These are phyloP conservation scores for Suillus hirtellus DNA, from an alignment of 768 basidiomycete genomes.

Conservation along the genomic window DNA sequence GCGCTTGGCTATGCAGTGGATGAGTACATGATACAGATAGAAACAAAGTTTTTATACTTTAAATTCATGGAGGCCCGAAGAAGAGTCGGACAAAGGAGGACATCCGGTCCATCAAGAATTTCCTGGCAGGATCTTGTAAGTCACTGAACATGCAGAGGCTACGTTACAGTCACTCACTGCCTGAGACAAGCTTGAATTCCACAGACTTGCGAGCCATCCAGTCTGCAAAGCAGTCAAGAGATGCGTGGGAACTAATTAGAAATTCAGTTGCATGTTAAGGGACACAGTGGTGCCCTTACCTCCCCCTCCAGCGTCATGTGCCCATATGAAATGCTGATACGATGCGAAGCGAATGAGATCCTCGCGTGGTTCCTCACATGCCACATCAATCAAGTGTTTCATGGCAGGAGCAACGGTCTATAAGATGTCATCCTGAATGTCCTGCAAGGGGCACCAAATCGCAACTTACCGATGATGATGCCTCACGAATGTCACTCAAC, in stretches of 20 bases:
- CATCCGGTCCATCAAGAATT: conserved; percentile 33
- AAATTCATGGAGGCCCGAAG: conserved; percentile 36
- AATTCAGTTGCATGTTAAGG: conserved; percentile 8
- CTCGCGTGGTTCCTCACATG: conserved; percentile 33
- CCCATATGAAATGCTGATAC: conserved; percentile 63
- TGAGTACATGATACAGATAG: conserved; percentile 1
- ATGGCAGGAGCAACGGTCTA: neutral
- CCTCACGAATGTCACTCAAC: neutral
- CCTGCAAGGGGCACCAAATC: neutral
- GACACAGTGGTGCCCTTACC: conserved; percentile 34
- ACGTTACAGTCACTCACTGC: neutral
- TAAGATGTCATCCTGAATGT: neutral
- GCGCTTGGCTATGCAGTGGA: conserved; percentile 40
- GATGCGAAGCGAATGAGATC: conserved; percentile 48
- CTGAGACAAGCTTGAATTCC: conserved; percentile 29
- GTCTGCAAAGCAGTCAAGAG: conserved; percentile 38
- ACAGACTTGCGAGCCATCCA: conserved; percentile 54
- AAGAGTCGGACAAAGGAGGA: conserved; percentile 49
- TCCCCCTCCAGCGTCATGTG: conserved; percentile 35
- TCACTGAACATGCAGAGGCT: neutral
- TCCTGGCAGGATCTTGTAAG: conserved; percentile 20
- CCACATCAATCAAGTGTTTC: conserved; percentile 41
- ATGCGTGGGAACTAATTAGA: conserved; percentile 32
- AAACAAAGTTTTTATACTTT: conserved; percentile 33
- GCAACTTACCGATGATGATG: neutral